Conservation (phyloP, 306 rosid genomes). For the Acacia melanoxylon region DNA sequence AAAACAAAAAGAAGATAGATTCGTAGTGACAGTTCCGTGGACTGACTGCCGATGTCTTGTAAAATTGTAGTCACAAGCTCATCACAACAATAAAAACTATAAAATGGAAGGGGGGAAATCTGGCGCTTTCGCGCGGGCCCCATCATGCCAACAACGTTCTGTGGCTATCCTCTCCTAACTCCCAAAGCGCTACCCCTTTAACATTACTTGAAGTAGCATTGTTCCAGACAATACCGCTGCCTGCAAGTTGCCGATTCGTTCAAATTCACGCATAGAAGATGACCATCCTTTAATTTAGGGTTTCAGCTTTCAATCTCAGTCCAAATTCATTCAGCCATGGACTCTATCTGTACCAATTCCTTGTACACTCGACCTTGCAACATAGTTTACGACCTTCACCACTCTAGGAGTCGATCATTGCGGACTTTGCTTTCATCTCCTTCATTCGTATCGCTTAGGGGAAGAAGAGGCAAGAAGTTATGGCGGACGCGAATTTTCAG, state of each 20-base stretch:
- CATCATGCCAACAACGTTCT: not conserved
- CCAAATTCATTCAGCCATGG: slow-evolving; percentile 42
- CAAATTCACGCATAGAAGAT: not conserved
- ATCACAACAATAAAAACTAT: not conserved
- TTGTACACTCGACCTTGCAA: slow-evolving; percentile 8
- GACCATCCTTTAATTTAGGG: slow-evolving; percentile 36
- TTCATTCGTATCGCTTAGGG: not conserved
- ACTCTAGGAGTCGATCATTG: slow-evolving; percentile 2
- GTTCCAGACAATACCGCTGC: not conserved
- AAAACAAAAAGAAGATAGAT: too few relatives aligned
- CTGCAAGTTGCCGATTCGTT: not conserved
- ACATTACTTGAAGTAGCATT: not conserved
- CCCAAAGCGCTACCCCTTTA: not conserved
- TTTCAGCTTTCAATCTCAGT: slow-evolving; percentile 2
- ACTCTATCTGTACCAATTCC: slow-evolving; percentile 41
- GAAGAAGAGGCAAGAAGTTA: slow-evolving; percentile 24
- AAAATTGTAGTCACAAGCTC: not conserved
- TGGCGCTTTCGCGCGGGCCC: not conserved
- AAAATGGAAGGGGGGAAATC: not conserved
- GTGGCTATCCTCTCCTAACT: slow-evolving; percentile 32
- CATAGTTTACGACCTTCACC: slow-evolving; percentile 1
- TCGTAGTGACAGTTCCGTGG: not conserved
- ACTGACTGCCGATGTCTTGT: not conserved
- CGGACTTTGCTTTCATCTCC: not conserved
- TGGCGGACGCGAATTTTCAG: slow-evolving; percentile 35